These are phyloP conservation scores for Termitomyces eurrhizus DNA, from an alignment of 768 basidiomycete genomes.

Conservation along the genomic window DNA sequence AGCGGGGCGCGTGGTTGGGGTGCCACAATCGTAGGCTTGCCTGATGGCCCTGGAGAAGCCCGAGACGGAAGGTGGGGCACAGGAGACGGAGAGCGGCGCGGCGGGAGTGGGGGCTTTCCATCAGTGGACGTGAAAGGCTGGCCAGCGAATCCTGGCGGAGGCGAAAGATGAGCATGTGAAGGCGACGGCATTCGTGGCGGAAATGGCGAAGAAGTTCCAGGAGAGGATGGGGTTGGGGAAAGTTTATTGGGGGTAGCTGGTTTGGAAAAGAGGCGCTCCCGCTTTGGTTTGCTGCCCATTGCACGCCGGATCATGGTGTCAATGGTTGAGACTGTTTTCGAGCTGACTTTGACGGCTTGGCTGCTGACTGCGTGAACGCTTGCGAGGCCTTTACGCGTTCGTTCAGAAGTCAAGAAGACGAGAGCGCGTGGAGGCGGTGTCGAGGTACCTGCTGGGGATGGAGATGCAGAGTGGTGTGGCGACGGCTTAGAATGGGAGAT, in stretches of 20 bases:
- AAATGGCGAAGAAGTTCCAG: slow-evolving; percentile 2
- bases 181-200: slow-evolving; percentile 19
- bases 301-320: slow-evolving; percentile 57
- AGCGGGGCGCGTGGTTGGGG: slow-evolving; percentile 25
- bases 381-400: slow-evolving; percentile 52
- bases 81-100: slow-evolving; percentile 27
- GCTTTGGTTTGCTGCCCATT: slow-evolving; percentile 42
- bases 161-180: slow-evolving; percentile 14
- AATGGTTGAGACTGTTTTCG: slow-evolving; percentile 56
- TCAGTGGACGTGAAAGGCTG: slow-evolving; percentile 6
- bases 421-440: slow-evolving; percentile 41
- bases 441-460: slow-evolving; percentile 5
- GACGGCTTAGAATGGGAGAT: slow-evolving; percentile 53
- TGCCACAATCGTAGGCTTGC: slow-evolving; percentile 2
- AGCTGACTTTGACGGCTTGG: slow-evolving; percentile 62
- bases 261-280: slow-evolving; percentile 13
- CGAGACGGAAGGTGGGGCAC: slow-evolving; percentile 33
- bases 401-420: slow-evolving; percentile 57
- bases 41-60: slow-evolving; percentile 11
- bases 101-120: slow-evolving; percentile 28
- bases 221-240: slow-evolving; percentile 7
- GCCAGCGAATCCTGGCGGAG: slow-evolving; percentile 16
- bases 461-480: slow-evolving; percentile 31
- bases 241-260: slow-evolving; percentile 1
- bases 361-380: slow-evolving; percentile 62